phyloP scores from a whole-genome alignment of 2,329 filamentous ascomycete species.

The Volutella citrinella region DNA sequence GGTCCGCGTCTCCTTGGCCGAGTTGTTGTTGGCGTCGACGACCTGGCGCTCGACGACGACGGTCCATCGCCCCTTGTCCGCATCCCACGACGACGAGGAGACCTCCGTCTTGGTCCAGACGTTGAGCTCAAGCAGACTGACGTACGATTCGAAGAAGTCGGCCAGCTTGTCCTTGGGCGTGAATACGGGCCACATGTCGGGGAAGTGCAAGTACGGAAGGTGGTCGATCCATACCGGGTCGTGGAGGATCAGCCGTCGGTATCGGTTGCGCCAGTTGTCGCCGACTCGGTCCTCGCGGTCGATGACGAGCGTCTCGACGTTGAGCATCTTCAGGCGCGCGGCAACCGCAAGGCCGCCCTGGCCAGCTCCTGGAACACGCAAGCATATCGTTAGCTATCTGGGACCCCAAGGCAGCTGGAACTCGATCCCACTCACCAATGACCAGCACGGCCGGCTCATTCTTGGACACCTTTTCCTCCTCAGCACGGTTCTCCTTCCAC shows the following conservation, averaged over 20 bases:
- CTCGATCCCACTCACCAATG: conserved; percentile 9
- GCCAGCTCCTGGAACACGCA: conserved; percentile 3
- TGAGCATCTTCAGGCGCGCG: conserved; percentile 22
- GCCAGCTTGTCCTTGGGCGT: conserved; percentile 45
- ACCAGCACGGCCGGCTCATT: conserved; percentile 36
- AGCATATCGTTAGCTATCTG: background rate
- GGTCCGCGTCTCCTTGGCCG: conserved; percentile 46
- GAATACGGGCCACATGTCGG: conserved; percentile 25
- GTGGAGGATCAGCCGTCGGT: conserved; percentile 28
- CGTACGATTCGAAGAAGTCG: conserved; percentile 47
- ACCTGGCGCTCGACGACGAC: conserved; percentile 50
- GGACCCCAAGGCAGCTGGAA: too few relatives aligned
- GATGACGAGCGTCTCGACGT: conserved; percentile 35
- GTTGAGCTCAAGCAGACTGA: conserved; percentile 46
- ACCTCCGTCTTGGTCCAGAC: conserved; percentile 44
- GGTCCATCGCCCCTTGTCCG: conserved; percentile 50
- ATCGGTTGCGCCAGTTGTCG: conserved; percentile 50
- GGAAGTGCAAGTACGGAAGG: conserved; percentile 22
- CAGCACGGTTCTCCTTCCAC: conserved; percentile 25
- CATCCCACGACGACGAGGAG: conserved; percentile 46
- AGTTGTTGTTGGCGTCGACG: too few relatives aligned
- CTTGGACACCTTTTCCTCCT: conserved; percentile 17
- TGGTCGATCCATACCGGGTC: conserved; percentile 18
- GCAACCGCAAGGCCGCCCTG: conserved; percentile 11
- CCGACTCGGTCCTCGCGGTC: conserved; percentile 44